These are phyloP conservation scores for Blastomyces emzantsi DNA, from an alignment of 2,329 filamentous ascomycete species.

Conservation along the genomic window DNA sequence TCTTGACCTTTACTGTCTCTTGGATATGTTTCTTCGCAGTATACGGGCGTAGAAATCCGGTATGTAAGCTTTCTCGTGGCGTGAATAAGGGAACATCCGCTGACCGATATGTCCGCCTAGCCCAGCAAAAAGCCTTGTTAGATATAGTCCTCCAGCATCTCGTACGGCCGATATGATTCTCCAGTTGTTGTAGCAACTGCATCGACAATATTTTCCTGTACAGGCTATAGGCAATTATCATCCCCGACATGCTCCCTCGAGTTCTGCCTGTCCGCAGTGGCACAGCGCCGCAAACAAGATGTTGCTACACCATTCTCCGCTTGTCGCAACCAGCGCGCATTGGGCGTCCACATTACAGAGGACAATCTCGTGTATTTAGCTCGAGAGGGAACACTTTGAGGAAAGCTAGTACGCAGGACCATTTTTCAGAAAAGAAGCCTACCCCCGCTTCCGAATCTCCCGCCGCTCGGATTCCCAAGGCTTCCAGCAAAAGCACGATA, in stretches of 20 bases:
- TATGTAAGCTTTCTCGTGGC: neutral
- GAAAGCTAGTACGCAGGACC: slow-evolving; percentile 18
- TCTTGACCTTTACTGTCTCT: neutral
- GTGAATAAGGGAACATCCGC: neutral
- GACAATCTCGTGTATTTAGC: slow-evolving; percentile 26
- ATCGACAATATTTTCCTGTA: neutral
- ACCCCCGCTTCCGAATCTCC: neutral
- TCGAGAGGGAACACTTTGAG: slow-evolving; percentile 18
- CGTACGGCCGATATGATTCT: neutral
- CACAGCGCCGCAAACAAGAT: slow-evolving; percentile 24
- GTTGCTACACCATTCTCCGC: slow-evolving; percentile 19
- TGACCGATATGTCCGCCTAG: neutral
- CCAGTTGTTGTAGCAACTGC: neutral
- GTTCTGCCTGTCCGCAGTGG: slow-evolving; percentile 29
- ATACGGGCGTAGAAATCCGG: slow-evolving; percentile 2
- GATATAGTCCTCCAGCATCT: neutral
- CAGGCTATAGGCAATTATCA: neutral
- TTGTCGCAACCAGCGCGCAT: slow-evolving; percentile 20
- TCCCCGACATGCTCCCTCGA: slow-evolving; percentile 29
- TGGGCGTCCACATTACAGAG: slow-evolving; percentile 19
- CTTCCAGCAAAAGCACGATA: neutral
- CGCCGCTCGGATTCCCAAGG: neutral
- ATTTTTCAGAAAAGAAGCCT: slow-evolving; percentile 18
- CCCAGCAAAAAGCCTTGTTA: neutral
- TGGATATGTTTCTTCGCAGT: neutral